Conservation (phyloP, 148 eudicot genomes). For the Cornus kousa region DNA sequence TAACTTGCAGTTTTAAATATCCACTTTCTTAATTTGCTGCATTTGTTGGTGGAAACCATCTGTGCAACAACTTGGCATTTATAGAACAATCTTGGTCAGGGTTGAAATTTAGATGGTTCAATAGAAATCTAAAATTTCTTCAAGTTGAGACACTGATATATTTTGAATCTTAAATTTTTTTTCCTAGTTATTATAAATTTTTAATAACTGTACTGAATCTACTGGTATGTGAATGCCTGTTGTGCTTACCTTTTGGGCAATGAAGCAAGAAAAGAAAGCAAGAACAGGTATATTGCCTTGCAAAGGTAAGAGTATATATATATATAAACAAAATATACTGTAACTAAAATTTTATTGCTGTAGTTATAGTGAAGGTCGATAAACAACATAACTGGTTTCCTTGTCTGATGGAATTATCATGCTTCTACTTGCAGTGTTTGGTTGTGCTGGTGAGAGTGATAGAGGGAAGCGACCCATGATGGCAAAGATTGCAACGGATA, state of each 20-base stretch:
- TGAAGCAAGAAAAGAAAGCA: background rate
- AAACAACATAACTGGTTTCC: background rate
- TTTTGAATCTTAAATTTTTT: too few relatives aligned
- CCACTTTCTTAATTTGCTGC: background rate
- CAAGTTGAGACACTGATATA: too few relatives aligned
- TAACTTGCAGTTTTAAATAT: background rate
- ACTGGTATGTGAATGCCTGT: background rate
- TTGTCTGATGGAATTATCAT: slow-evolving; percentile 19
- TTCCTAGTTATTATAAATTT: too few relatives aligned
- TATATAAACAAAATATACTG: too few relatives aligned
- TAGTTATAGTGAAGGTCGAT: background rate
- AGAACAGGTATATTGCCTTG: too few relatives aligned
- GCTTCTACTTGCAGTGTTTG: slow-evolving; percentile 53
- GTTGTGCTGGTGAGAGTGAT: slow-evolving; percentile 77
- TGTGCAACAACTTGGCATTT: background rate
- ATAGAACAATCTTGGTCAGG: background rate
- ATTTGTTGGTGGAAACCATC: background rate
- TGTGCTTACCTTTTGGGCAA: background rate
- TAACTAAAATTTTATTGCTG: background rate
- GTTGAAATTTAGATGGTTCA: background rate
- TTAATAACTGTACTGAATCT: background rate
- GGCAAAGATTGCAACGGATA: slow-evolving; percentile 89
- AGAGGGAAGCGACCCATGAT: slow-evolving; percentile 94
- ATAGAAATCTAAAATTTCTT: too few relatives aligned
- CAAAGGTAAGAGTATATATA: background rate